Evolutionary conservation across 169 alveolate genomes (phyloP), one percentile per base, ranked within the genome.

Genomic region (Toxoplasma gondii): DNA sequence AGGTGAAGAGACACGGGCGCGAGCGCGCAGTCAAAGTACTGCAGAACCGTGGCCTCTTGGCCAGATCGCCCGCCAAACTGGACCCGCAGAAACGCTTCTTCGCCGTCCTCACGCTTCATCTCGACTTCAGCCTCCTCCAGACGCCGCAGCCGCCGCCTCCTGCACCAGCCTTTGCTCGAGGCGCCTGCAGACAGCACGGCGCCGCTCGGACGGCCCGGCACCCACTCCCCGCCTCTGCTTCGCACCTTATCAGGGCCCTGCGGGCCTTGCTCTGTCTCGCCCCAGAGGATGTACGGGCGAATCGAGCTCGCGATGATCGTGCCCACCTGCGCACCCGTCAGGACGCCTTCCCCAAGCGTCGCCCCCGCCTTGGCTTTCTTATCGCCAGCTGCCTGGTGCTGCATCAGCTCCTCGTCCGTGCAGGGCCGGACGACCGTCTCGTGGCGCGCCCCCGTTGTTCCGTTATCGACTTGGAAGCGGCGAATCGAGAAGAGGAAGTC

Each of bases 1-100:
- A 93, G 83, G 54, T 93, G 95, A 44, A 93, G 0, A n/a, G 93
- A 91, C 39, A 93, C 69, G 34, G 95, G 95, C 19, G 95, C 69
- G 34, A 93, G 93, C 34, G 90, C 95, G 38, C 82, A 67, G 70
- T 93, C 95, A 74, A 93, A 84, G 67, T 93, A 93, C 16, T 93
- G 93, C 34, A 93, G 84, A 24, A 93, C 78, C 58, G 93, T 88
- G 70, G 93, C 95, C 78, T 88, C 95, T 45, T 74, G 41, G 74
- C 86, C 34, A 82, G 87, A 88, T 29, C 78, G 82, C 49, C 95
- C 95, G 36, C 95, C 93, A 5, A 93, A 78, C 95, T 93, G 93
- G 43, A 93, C 34, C 19, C 95, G 93, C 39, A 93, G 49, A n/a
- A 93, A 86, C 17, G 36, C 44, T 34, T n/a, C 36, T 24, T 34